phyloP scores from a whole-genome alignment of 176 grass and related monocot species.

The Hsuehochloa calcarea region DNA sequence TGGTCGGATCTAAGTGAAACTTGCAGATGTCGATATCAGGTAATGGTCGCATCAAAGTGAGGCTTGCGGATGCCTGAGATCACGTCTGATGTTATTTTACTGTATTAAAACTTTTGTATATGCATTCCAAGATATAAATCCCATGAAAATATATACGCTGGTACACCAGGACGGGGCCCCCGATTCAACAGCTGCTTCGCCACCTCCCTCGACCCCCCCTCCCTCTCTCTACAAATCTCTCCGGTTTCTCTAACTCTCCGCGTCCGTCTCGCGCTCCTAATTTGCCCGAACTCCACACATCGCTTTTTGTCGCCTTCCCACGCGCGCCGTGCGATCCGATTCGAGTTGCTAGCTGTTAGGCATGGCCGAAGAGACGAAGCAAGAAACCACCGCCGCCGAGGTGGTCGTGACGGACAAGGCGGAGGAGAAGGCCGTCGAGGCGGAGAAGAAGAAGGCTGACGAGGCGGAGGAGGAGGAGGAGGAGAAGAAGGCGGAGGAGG shows the following conservation, averaged over 20 bases:
- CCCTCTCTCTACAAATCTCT: slow-evolving; percentile 40
- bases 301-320: slow-evolving; percentile 9
- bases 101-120: too few species aligned
- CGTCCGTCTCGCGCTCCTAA: slow-evolving; percentile 13
- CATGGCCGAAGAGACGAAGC: slow-evolving; percentile 52
- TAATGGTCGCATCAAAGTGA: too few species aligned
- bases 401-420: slow-evolving; percentile 20
- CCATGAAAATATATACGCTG: too few species aligned
- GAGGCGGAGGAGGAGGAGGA: slow-evolving; percentile 30
- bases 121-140: too few species aligned
- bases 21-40: too few species aligned
- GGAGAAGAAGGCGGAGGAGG: slow-evolving; percentile 46
- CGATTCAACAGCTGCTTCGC: too few species aligned
- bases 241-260: background rate
- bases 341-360: background rate
- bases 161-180: too few species aligned
- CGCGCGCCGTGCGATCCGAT: slow-evolving; percentile 17
- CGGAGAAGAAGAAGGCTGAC: background rate
- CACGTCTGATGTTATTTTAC: too few species aligned
- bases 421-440: slow-evolving; percentile 30
- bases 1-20: too few species aligned
- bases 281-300: slow-evolving; percentile 2
- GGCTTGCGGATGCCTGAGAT: too few species aligned
- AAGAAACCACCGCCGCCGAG: slow-evolving; percentile 13
- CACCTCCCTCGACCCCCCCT: too few species aligned